Evolutionary conservation across 306 rosid species (phyloP), one percentile per base, ranked within the genome.

Genomic region (Casuarina cunninghamiana): DNA sequence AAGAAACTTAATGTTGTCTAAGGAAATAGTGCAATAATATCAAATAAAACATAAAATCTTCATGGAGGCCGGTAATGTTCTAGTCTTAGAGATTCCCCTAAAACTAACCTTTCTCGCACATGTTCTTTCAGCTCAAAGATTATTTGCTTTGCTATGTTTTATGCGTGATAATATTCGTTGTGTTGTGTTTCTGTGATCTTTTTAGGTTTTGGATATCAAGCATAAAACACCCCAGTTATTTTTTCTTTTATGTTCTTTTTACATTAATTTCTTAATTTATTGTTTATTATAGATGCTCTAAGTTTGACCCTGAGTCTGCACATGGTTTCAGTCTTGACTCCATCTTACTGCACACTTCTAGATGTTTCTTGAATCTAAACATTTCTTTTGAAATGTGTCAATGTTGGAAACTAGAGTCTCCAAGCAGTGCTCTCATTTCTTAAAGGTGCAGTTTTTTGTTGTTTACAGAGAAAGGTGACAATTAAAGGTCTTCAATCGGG

Each of bases 401-500:
- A 67, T 74, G 74, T 55, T 81, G 77, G 53, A 48, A 32, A 77
- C 32, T 68, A 12, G n/a, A 72, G 46, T 75, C 46, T 75, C 46
- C 49, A 37, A 26, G 32, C 32, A 26, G 32, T 26, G 32, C 32
- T 26, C 32, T 26, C 32, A 26, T 26, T 26, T 26, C 32, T 26
- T 26, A 26, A 26, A 26, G 32, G 32, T 26, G 32, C 32, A 26
- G 32, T 26, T 26, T 26, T 26, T 26, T 26, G 32, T 26, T 26
- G 32, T 13, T 45, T 79, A 19, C 54, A 73, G 73, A 81, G 78
- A 81, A 86, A 80, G 75, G 71, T 79, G 32, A 65, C 72, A 37
- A 49, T n/a, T 76, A 10, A 77, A 67, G 82, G 63, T 45, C 80
- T 58, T 16, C 55, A 57, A 73, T 62, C 53, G 66, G 77, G 80